Evolutionary conservation across 73 alveolate genomes (phyloP).

Genomic region (Stentor coeruleus): DNA sequence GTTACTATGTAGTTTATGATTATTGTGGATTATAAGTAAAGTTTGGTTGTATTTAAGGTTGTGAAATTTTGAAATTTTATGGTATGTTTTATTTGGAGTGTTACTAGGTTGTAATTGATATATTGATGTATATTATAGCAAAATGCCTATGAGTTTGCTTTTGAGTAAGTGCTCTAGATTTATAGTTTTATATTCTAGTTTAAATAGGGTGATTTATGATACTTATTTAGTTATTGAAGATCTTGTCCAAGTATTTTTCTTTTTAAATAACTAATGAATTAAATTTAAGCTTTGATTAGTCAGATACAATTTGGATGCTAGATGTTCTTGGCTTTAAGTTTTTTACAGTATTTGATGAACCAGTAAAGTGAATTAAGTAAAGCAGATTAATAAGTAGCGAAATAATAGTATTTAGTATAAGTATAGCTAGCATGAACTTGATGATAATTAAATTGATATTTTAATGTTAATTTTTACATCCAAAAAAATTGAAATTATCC

Average conservation of each 20-base stretch:
- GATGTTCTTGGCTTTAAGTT: constrained; percentile 44
- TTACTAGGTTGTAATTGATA: not conserved
- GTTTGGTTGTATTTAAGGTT: not conserved
- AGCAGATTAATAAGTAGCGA: no score
- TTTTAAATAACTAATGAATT: not conserved
- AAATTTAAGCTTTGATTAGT: not conserved
- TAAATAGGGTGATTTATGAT: not conserved
- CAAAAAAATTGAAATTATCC: no score
- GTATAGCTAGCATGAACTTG: no score
- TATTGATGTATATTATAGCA: not conserved
- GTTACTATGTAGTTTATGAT: no score
- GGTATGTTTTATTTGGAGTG: not conserved
- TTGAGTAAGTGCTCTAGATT: constrained; percentile 30
- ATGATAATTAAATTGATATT: no score
- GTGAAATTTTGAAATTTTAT: not conserved
- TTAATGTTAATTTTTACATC: no score
- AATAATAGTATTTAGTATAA: no score
- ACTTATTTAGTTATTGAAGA: not conserved
- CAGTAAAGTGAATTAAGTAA: not conserved
- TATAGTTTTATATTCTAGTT: constrained; percentile 33
- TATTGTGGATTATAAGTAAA: no score
- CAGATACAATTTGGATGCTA: constrained; percentile 26
- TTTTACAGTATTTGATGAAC: constrained; percentile 24
- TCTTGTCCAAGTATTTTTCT: not conserved
- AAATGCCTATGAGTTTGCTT: not conserved